A percentile compares a stretch with the other conserved stretches of the same genome.
Conservation (phyloP, 2,329 filamentous ascomycete species). For the Fusarium pseudocircinatum region DNA sequence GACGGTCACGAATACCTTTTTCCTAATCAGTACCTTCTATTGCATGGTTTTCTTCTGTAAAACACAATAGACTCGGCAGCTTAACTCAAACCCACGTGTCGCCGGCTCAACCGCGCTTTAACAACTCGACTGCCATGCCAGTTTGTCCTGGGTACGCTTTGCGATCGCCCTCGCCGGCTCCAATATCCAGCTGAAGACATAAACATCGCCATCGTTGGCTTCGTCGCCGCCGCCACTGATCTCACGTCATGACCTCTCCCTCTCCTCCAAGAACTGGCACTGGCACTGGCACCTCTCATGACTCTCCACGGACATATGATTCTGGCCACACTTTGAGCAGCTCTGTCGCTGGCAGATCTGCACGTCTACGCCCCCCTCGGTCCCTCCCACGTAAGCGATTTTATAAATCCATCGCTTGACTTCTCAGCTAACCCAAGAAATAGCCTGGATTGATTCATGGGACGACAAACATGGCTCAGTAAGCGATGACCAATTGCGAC, state of each 20-base stretch:
- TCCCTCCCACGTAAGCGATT: slow-evolving; percentile 41
- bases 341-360: slow-evolving; percentile 23
- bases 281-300: slow-evolving; percentile 31
- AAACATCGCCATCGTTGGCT: slow-evolving; percentile 12
- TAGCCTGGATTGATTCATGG: slow-evolving; percentile 61
- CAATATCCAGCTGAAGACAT: slow-evolving; percentile 32
- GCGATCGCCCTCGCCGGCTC: slow-evolving; percentile 38
- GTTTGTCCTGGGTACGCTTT: slow-evolving; percentile 31
- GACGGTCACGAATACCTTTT: background rate
- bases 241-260: slow-evolving; percentile 41
- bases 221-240: slow-evolving; percentile 1
- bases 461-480: slow-evolving; percentile 53
- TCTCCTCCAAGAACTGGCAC: slow-evolving; percentile 41
- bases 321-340: slow-evolving; percentile 37
- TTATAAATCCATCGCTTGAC: background rate
- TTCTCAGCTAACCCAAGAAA: slow-evolving; percentile 10
- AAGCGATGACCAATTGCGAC: slow-evolving; percentile 51
- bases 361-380: slow-evolving; percentile 39
- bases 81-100: slow-evolving; percentile 14
- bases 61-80: background rate
- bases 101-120: slow-evolving; percentile 33
- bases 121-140: slow-evolving; percentile 39
- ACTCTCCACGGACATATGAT: slow-evolving; percentile 35
- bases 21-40: background rate
- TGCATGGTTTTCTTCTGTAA: background rate